These are phyloP conservation scores for Tetracladium setigerum DNA, from an alignment of 495 filamentous ascomycete species.

Conservation along the genomic window DNA sequence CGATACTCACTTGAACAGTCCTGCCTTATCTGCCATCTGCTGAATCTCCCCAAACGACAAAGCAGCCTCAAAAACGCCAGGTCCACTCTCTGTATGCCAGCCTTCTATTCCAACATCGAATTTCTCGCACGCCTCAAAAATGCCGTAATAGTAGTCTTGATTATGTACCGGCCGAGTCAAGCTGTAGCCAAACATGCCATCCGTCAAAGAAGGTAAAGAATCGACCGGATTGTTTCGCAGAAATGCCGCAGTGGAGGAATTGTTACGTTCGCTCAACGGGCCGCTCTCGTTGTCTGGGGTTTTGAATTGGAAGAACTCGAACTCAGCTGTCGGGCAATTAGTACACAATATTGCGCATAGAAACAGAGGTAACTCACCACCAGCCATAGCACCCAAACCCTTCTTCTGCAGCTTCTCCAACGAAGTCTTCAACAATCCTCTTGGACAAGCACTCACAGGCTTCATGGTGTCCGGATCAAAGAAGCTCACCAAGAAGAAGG, in stretches of 20 bases:
- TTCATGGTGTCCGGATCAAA: conserved; percentile 62
- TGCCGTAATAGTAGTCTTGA: conserved; percentile 87
- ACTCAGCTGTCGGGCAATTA: conserved; percentile 59
- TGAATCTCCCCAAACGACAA: conserved; percentile 78
- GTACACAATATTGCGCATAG: conserved; percentile 4
- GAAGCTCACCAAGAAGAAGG: conserved; percentile 91
- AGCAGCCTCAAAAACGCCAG: conserved; percentile 93
- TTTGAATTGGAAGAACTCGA: conserved; percentile 95
- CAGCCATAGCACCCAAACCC: conserved; percentile 81
- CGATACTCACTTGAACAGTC: conserved; percentile 73
- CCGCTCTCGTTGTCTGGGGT: conserved; percentile 49
- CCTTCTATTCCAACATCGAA: conserved; percentile 86
- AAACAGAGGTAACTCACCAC: conserved; percentile 47
- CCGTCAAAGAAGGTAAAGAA: conserved; percentile 68
- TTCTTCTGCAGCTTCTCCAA: conserved; percentile 56
- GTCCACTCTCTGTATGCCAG: conserved; percentile 96
- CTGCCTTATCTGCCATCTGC: conserved; percentile 84
- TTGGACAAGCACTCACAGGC: conserved; percentile 74
- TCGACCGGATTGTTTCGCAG: conserved; percentile 65
- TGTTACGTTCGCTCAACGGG: conserved; percentile 30
- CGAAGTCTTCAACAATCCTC: conserved; percentile 62
- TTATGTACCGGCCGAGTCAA: conserved; percentile 89
- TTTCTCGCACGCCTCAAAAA: conserved; percentile 73
- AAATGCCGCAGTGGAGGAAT: conserved; percentile 65
- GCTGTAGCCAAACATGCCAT: conserved; percentile 98